Conservation (phyloP, 257 asterid genomes). For the Cruciata laevipes region DNA sequence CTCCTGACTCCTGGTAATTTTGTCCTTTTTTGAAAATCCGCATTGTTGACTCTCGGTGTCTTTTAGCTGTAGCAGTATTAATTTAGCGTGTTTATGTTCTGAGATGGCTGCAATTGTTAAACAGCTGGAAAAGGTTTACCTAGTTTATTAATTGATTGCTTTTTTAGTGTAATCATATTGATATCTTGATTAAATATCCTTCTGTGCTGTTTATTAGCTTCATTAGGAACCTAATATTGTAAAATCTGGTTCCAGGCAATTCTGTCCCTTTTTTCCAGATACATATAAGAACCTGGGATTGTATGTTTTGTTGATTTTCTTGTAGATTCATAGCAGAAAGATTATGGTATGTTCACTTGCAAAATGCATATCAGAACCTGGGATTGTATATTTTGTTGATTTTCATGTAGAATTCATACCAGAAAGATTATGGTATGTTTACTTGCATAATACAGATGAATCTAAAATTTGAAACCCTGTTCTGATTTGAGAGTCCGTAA, state of each 20-base stretch:
- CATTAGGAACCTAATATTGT: neutral
- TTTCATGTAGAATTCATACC: neutral
- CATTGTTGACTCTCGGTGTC: neutral
- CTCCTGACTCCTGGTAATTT: too few species aligned
- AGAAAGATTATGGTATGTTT: too few species aligned
- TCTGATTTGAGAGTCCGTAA: neutral
- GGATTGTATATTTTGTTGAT: neutral
- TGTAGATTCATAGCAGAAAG: neutral
- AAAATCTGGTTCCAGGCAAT: neutral
- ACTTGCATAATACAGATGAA: too few species aligned
- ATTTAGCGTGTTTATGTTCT: neutral
- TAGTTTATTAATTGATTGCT: too few species aligned
- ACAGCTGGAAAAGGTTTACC: neutral
- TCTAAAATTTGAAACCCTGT: too few species aligned
- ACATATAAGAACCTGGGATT: too few species aligned
- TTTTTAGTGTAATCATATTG: neutral
- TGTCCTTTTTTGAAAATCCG: too few species aligned
- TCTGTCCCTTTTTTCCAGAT: too few species aligned
- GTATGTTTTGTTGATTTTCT: neutral
- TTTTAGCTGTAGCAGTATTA: neutral
- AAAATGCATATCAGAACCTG: too few species aligned
- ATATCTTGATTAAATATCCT: neutral
- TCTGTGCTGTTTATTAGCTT: neutral
- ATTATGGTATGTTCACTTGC: too few species aligned
- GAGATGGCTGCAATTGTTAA: neutral